Percentiles rank a stretch among this genome's conserved stretches.
Conservation (phyloP, 2,329 filamentous ascomycete species). For the Penicillium sp. region DNA sequence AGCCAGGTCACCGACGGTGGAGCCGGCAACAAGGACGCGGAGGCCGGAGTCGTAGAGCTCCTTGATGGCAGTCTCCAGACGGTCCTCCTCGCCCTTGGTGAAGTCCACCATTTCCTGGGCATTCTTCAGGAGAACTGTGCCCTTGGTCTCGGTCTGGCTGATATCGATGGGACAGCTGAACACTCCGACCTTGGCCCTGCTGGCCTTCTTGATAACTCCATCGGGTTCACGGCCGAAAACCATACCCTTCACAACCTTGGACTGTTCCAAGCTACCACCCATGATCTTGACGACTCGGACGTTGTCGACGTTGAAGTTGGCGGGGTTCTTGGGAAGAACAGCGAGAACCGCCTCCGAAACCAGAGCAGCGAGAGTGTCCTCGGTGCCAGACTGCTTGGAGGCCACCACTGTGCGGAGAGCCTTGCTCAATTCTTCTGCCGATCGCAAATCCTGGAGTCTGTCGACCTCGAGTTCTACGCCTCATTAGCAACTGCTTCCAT, state of each 20-base stretch:
- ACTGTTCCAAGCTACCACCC: conserved; percentile 93
- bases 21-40: conserved; percentile 86
- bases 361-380: conserved; percentile 82
- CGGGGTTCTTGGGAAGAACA: conserved; percentile 91
- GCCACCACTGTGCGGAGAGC: conserved; percentile 93
- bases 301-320: conserved; percentile 98
- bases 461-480: conserved; percentile 77
- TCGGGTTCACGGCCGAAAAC: conserved; percentile 97
- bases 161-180: conserved; percentile 95
- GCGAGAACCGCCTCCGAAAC: conserved; percentile 83
- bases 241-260: conserved; percentile 94
- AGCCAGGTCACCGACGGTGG: conserved; percentile 92
- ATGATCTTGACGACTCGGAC: conserved; percentile 99
- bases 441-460: conserved; percentile 80
- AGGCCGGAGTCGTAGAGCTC: conserved; percentile 93
- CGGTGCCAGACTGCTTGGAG: conserved; percentile 93
- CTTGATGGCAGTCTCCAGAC: conserved; percentile 90
- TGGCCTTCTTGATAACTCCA: conserved; percentile 84
- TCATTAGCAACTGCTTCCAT: conserved; percentile 14
- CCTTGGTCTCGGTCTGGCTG: conserved; percentile 97
- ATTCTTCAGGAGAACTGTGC: conserved; percentile 93
- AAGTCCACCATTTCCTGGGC: conserved; percentile 99
- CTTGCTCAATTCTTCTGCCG: conserved; percentile 84
- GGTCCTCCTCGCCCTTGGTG: conserved; percentile 91
- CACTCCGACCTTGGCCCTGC: conserved; percentile 92